Evolutionary conservation across 1,139 yeast genomes (phyloP), one percentile per base, ranked within the genome.

Genomic region (Yamadazyma kanchanaburiensis): DNA sequence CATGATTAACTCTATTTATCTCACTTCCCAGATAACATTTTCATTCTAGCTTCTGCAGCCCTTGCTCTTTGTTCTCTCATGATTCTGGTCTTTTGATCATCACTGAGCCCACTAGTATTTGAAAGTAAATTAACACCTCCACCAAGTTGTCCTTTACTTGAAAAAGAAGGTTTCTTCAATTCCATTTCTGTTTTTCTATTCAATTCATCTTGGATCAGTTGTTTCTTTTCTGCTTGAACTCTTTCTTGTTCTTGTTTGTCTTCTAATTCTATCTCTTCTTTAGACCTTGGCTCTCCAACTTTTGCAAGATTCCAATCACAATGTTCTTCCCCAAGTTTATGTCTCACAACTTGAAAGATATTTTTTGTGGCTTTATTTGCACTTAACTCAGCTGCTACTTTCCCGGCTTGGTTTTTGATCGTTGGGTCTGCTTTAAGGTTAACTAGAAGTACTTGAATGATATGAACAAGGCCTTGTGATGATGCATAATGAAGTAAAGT

Each of bases 21-120:
- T n/a, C n/a, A n/a, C n/a, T n/a, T n/a, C n/a, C n/a, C n/a, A n/a
- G n/a, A n/a, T 25, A 38, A 24, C 21, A 39, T 40, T 27, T 54
- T 60, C 36, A 89, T 52, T 44, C 99, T 70, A 0, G 94, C 96
- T 53, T 91, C 97, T 0, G 96, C 96, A 0, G 99, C 99, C 38
- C 97, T 70, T 0, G 97, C 97, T 32, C 98, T 65, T 50, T 91
- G 89, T 48, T 91, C 98, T 39, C 98, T 74, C 82, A 89, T 88
- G 19, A 91, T 58, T 48, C 80, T 73, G 70, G 70, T 69, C 48
- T 76, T 72, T 42, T 89, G 96, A 23, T 80, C 86, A 1, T 81
- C 89, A 18, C 53, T 57, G 26, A 67, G 52, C 33, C 72, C 60
- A 46, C 58, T 48, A 34, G 64, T 43, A 31, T 62, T 58, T 25